Conservation (phyloP, 169 alveolate genomes). For the Plasmodium sp. region DNA sequence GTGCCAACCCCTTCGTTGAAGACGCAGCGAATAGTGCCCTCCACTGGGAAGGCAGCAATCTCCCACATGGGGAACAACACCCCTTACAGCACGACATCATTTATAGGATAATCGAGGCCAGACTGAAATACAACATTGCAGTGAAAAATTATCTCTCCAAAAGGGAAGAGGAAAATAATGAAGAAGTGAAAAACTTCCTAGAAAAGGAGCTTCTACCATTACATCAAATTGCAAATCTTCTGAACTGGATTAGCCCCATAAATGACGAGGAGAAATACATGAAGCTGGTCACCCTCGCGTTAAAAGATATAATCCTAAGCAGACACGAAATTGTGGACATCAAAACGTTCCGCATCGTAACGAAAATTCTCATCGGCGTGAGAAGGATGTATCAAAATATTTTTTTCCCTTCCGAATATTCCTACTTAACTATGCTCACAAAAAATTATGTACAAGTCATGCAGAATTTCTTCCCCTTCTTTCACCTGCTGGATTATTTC, state of each 20-base stretch:
- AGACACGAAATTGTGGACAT: constrained; percentile 54
- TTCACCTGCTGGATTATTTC: constrained; percentile 19
- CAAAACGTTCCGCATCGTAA: constrained; percentile 16
- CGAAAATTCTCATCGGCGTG: constrained; percentile 9
- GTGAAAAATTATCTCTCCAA: constrained; percentile 29
- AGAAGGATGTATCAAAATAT: constrained; percentile 54
- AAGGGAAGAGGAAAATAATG: constrained; percentile 1
- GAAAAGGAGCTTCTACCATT: constrained; percentile 46
- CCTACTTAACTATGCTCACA: constrained; percentile 60
- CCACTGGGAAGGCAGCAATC: neutral
- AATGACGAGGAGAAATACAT: constrained; percentile 45
- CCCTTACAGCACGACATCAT: constrained; percentile 6
- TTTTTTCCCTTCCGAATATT: constrained; percentile 55
- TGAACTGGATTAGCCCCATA: neutral
- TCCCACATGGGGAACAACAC: neutral
- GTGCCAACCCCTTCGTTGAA: neutral
- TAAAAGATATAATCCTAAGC: constrained; percentile 52
- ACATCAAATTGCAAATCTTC: neutral
- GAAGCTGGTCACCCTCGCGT: constrained; percentile 10
- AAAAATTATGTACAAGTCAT: constrained; percentile 36
- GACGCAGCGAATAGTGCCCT: neutral
- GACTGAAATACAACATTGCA: constrained; percentile 48
- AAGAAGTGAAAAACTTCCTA: constrained; percentile 22
- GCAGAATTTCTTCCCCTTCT: constrained; percentile 30
- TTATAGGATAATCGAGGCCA: constrained; percentile 16